Conservation (phyloP, 225 moss, liverwort and hornwort species). For the Bryum argenteum region DNA sequence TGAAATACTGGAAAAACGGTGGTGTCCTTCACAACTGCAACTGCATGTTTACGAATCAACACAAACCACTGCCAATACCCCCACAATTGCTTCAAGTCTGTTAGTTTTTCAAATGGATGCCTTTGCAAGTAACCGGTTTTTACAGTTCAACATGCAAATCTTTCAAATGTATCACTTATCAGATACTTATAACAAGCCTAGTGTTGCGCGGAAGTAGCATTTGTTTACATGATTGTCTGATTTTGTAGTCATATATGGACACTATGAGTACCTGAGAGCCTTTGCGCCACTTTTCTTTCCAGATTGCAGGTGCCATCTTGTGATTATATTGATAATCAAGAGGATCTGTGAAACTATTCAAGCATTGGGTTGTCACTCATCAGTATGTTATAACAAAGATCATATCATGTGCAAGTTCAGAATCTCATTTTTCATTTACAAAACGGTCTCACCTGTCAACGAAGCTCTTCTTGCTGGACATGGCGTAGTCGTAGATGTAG, state of each 20-base stretch:
- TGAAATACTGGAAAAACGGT: conserved; percentile 75
- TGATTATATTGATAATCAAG: conserved; percentile 75
- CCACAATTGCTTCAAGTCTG: background rate
- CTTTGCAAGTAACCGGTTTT: no score
- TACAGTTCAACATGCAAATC: no score
- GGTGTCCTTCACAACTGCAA: conserved; percentile 70
- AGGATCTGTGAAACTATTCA: conserved; percentile 72
- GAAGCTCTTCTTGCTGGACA: conserved; percentile 90
- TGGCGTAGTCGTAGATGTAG: conserved; percentile 79
- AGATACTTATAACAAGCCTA: no score
- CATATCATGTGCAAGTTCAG: no score
- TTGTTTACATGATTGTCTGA: no score
- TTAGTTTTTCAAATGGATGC: background rate
- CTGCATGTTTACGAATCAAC: conserved; percentile 78
- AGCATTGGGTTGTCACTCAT: background rate
- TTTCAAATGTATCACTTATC: no score
- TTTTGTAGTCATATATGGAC: no score
- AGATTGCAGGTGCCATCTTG: conserved; percentile 80
- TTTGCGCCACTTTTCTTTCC: conserved; percentile 83
- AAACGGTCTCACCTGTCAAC: conserved; percentile 98
- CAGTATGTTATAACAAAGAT: background rate
- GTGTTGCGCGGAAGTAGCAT: no score
- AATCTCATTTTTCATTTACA: no score
- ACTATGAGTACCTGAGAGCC: conserved; percentile 89
- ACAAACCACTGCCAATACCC: conserved; percentile 85